phyloP scores from a whole-genome alignment of 2,329 filamentous ascomycete species.

The Emericellopsis cladophorae region DNA sequence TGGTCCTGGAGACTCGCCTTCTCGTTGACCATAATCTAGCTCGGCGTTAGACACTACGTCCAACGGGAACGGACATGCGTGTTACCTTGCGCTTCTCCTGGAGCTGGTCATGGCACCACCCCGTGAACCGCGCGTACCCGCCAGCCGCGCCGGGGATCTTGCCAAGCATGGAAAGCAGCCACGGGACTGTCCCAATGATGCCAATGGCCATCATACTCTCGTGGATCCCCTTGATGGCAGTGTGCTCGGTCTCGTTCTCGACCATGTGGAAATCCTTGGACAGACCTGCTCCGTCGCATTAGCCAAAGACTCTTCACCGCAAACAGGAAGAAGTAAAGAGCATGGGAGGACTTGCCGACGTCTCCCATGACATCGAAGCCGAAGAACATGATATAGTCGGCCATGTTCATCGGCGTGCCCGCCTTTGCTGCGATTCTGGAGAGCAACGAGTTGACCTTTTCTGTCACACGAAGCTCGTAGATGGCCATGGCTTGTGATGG shows the following conservation, averaged over 20 bases:
- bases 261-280: constrained; percentile 21
- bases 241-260: constrained; percentile 8
- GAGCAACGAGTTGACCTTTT: constrained; percentile 7
- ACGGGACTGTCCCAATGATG: constrained; percentile 1
- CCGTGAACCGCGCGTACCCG: constrained; percentile 1
- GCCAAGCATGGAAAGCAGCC: constrained; percentile 2
- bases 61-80: neutral
- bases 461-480: neutral
- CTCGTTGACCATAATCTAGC: neutral
- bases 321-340: no score
- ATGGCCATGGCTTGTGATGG: neutral
- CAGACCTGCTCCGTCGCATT: constrained; percentile 11
- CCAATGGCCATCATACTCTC: constrained; percentile 9
- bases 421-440: constrained; percentile 9
- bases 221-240: constrained; percentile 8
- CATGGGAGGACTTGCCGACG: constrained; percentile 6
- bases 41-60: neutral
- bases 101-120: constrained; percentile 1
- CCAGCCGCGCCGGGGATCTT: constrained; percentile 1
- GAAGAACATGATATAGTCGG: constrained; percentile 20
- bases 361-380: constrained; percentile 26
- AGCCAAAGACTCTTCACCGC: neutral
- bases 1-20: neutral
- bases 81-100: constrained; percentile 1
- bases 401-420: constrained; percentile 12